These are phyloP conservation scores for Epichloe sibirici DNA, from an alignment of 2,329 filamentous ascomycete genomes.

Conservation along the genomic window DNA sequence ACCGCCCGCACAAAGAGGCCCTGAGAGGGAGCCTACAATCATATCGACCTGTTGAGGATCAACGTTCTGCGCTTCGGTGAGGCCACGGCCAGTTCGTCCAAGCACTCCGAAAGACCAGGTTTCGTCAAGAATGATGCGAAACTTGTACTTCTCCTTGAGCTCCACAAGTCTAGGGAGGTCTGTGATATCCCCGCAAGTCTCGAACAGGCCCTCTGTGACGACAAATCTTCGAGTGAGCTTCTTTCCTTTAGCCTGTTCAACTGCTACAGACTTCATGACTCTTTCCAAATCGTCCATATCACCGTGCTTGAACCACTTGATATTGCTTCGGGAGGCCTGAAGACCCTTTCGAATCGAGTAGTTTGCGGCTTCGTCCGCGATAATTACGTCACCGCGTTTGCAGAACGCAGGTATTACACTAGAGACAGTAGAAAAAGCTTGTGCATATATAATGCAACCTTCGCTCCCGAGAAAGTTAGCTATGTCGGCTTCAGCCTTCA, in stretches of 20 bases:
- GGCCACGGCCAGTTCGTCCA: slow-evolving; percentile 76
- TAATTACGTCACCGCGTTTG: slow-evolving; percentile 93
- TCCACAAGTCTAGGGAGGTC: slow-evolving; percentile 85
- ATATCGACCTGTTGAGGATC: slow-evolving; percentile 90
- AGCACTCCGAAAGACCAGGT: slow-evolving; percentile 95
- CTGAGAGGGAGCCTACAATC: slow-evolving; percentile 87
- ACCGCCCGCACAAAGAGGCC: slow-evolving; percentile 80
- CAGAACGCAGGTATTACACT: slow-evolving; percentile 94
- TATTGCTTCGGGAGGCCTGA: slow-evolving; percentile 81
- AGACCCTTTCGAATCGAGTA: slow-evolving; percentile 90
- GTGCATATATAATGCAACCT: slow-evolving; percentile 87
- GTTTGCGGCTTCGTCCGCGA: slow-evolving; percentile 87
- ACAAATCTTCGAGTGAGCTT: slow-evolving; percentile 88
- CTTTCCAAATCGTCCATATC: slow-evolving; percentile 88
- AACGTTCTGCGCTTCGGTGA: slow-evolving; percentile 95
- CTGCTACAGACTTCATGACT: slow-evolving; percentile 71
- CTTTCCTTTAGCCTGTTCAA: slow-evolving; percentile 75
- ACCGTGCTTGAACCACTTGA: slow-evolving; percentile 91
- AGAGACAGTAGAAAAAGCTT: slow-evolving; percentile 93
- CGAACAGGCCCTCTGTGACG: slow-evolving; percentile 89
- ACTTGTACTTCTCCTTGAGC: slow-evolving; percentile 93
- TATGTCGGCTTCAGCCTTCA: slow-evolving; percentile 91
- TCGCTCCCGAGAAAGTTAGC: slow-evolving; percentile 79
- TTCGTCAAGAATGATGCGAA: slow-evolving; percentile 93
- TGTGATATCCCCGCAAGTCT: slow-evolving; percentile 74